Evolutionary conservation across 192 early-diverging fungal genomes (phyloP).

Genomic region (Coemansia sp.): DNA sequence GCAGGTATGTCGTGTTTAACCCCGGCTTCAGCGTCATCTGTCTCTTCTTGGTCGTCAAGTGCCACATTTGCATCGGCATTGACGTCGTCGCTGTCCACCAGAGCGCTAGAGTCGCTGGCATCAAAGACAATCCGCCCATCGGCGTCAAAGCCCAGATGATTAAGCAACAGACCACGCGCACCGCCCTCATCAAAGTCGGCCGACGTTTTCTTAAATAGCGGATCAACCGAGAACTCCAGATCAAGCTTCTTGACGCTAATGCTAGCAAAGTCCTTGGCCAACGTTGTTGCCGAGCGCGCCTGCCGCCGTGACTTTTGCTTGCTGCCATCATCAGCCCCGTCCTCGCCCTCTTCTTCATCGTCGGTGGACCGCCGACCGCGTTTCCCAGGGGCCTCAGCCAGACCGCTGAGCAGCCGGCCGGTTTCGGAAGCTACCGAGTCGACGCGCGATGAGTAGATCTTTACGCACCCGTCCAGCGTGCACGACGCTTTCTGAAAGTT

Average conservation of each 20-base stretch:
- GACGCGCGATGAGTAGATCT: conserved; percentile 95
- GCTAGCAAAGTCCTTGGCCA: conserved; percentile 77
- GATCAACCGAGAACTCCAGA: conserved; percentile 90
- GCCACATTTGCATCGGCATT: conserved; percentile 8
- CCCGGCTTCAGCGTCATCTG: neutral
- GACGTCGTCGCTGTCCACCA: conserved; percentile 45
- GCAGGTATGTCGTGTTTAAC: neutral
- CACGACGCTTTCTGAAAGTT: conserved; percentile 98
- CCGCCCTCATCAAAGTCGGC: conserved; percentile 98
- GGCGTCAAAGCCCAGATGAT: conserved; percentile 76
- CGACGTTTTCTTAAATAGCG: conserved; percentile 96
- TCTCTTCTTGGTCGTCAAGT: neutral
- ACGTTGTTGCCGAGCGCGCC: conserved; percentile 61
- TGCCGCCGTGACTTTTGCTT: conserved; percentile 29
- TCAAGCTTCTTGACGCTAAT: conserved; percentile 87
- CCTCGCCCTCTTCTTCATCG: conserved; percentile 49
- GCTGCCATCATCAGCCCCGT: conserved; percentile 45
- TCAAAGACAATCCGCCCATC: conserved; percentile 95
- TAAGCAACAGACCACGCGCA: conserved; percentile 86
- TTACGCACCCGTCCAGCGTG: conserved; percentile 94
- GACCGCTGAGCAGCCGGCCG: conserved; percentile 81
- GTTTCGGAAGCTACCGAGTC: conserved; percentile 95
- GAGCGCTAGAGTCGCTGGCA: conserved; percentile 73
- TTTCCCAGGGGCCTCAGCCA: conserved; percentile 72
- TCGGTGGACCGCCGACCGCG: conserved; percentile 29